phyloP scores from a whole-genome alignment of 305 asterid genomes.

The Fraxinus velutina region DNA sequence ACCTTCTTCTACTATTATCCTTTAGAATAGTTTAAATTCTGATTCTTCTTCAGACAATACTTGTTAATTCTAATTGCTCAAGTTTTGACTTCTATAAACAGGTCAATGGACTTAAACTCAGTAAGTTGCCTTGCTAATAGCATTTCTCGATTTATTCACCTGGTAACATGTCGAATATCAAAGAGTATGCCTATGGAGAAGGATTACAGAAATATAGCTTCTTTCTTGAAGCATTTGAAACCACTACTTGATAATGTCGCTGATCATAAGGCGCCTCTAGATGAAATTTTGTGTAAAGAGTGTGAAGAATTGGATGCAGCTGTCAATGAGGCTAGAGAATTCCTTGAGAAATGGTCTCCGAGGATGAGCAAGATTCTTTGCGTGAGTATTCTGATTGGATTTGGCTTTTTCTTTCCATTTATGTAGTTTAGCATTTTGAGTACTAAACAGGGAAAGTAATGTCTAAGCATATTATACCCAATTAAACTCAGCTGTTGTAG shows the following conservation, averaged over 20 bases:
- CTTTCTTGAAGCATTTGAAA: slow-evolving; percentile 64
- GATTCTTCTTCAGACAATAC: background rate
- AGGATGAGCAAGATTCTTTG: slow-evolving; percentile 80
- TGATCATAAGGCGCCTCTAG: slow-evolving; percentile 41
- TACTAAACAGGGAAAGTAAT: background rate
- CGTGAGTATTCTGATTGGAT: slow-evolving; percentile 47
- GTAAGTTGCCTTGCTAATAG: slow-evolving; percentile 76
- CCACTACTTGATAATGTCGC: slow-evolving; percentile 58
- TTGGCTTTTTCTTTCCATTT: slow-evolving; percentile 4
- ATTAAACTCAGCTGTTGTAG: background rate
- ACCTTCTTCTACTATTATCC: background rate
- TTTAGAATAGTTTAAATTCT: background rate
- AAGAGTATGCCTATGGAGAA: slow-evolving; percentile 60
- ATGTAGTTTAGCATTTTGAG: background rate
- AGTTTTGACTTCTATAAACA: slow-evolving; percentile 31
- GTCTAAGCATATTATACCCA: background rate
- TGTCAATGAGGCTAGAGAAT: slow-evolving; percentile 76
- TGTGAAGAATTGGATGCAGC: slow-evolving; percentile 75
- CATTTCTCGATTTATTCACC: slow-evolving; percentile 79
- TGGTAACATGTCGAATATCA: slow-evolving; percentile 55
- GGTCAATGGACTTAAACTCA: slow-evolving; percentile 71
- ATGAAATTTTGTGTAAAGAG: slow-evolving; percentile 46
- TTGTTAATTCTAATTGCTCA: background rate
- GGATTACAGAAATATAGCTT: slow-evolving; percentile 50
- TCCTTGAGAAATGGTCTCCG: slow-evolving; percentile 85